Base-by-base conservation (phyloP, 2,329 filamentous ascomycete species). In the Clonostachys chloroleuca region DNA sequence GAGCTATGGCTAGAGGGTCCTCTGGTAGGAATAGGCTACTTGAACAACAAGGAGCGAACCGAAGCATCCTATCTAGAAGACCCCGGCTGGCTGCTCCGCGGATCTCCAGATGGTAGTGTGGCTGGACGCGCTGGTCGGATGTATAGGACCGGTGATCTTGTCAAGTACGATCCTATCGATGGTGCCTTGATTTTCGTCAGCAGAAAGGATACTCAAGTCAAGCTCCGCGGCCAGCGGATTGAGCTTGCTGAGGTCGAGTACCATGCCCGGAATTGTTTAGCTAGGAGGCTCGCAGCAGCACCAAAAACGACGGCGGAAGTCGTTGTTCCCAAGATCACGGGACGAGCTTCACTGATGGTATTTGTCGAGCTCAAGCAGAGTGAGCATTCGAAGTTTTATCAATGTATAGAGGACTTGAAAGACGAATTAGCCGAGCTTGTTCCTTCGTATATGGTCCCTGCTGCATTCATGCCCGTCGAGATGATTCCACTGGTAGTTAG, bases 1-100 rank as follows among this genome's bases (percentile, higher is more conserved):
- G 91, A 96, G 61, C 73, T 95, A 6, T 94, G 87, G 58, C 94
- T 95, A 61, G 90, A 89, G 13, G 92, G 91, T 10, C 80, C 88
- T 43, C 90, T 96, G 65, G 81, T 96, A 7, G 84, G 82, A 39
- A 73, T 77, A 35, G 89, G 77, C 20, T 83, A 83, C 49, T 60
- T 80, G 39, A 73, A 75, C 48, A 72, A 81, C 41, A 62, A 64
- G 1, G 64, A 68, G 43, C 77, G 76, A 55, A 81, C 78, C 0
- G 64, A 63, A 12, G 67, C 66, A 24, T 67, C 66, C 0, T 83
- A 82, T 51, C 70, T 83, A 43, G 53, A 81, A 1, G 87, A 94
- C 57, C 75, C 83, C 0, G 50, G 60, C 1, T 86, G 36, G 49
- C 10, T 42, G 64, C 66, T 50, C 61, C 42, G 35, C 24, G 42